Evolutionary conservation across 352 stramenopile species (phyloP).

Genomic region (Pythium guiyangense): DNA sequence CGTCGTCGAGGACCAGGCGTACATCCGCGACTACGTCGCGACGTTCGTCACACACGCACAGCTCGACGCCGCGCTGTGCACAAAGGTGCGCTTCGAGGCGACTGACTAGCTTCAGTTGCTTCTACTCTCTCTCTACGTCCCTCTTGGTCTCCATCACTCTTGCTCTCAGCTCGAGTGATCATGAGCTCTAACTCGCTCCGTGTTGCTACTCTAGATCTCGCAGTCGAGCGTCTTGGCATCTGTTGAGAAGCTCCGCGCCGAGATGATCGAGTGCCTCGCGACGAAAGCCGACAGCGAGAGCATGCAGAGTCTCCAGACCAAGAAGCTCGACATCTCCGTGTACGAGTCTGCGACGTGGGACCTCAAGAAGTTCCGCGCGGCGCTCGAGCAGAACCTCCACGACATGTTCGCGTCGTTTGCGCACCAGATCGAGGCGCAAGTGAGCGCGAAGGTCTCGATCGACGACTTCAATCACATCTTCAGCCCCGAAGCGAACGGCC

Average conservation of each 20-base stretch:
- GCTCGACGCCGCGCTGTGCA: slow-evolving; percentile 56
- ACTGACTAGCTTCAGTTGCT: too few relatives aligned
- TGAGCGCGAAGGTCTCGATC: slow-evolving; percentile 47
- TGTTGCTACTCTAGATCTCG: slow-evolving; percentile 20
- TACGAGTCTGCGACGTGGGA: slow-evolving; percentile 51
- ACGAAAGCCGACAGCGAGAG: slow-evolving; percentile 38
- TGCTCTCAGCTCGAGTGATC: too few relatives aligned
- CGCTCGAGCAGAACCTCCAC: slow-evolving; percentile 51
- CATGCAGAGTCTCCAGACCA: slow-evolving; percentile 31
- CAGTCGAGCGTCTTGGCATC: slow-evolving; percentile 28
- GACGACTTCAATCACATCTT: slow-evolving; percentile 69
- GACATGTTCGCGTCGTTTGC: slow-evolving; percentile 62
- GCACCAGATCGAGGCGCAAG: slow-evolving; percentile 41
- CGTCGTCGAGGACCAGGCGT: slow-evolving; percentile 23
- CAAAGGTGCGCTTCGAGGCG: slow-evolving; percentile 18
- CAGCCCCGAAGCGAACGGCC: slow-evolving; percentile 41
- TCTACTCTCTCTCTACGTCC: too few relatives aligned
- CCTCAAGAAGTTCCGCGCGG: slow-evolving; percentile 42
- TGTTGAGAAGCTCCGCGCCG: slow-evolving; percentile 27
- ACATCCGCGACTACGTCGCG: slow-evolving; percentile 28
- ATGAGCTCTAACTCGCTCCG: too few relatives aligned
- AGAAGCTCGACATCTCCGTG: slow-evolving; percentile 59
- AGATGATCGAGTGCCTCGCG: slow-evolving; percentile 24
- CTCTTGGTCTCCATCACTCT: too few relatives aligned
- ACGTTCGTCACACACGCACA: slow-evolving; percentile 57